Evolutionary conservation across 257 asterid genomes (phyloP), one percentile per base, ranked within the genome.

Genomic region (Eustoma russellianum): DNA sequence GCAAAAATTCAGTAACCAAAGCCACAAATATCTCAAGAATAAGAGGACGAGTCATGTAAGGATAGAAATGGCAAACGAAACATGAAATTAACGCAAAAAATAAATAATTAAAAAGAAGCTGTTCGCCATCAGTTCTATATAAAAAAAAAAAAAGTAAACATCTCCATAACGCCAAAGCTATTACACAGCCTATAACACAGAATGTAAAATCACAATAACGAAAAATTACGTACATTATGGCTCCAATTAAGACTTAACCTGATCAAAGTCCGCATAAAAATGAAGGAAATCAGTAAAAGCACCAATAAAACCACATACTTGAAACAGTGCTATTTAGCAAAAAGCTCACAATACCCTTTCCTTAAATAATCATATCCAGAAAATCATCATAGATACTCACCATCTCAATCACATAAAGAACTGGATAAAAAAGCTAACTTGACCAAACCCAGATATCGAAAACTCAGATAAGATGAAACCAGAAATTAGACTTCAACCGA

Each of bases 401-500:
- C 28, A 1, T 19, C 28, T 1, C 28, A 19, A 78, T 19, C 28
- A 70, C 72, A 57, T 52, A 47, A 61, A 53, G 66, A 73, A 70
- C 49, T 65, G 46, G 48, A 33, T 47, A 19, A 61, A 69, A 55
- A 53, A 50, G 13, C 48, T n/a, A 56, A 60, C 34, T 33, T 57
- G 52, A 46, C 17, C 55, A 13, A 15, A 54, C 45, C 61, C 65
- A 79, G 93, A 82, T 91, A 95, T 73, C 80, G 11, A 35, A 59
- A 74, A 59, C 53, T 74, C 78, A 82, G 94, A 87, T 87, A 92
- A 87, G 74, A 69, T 57, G 64, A 53, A 53, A 50, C 70, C 72
- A 8, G 60, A 62, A n/a, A n/a, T n/a, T 50, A 56, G 57, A 45
- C 44, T 56, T 60, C 50, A n/a, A 61, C 67, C 38, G 12, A 62